These are phyloP conservation scores for Persicaria maculosa DNA, from an alignment of 148 eudicot species.

Conservation along the genomic window DNA sequence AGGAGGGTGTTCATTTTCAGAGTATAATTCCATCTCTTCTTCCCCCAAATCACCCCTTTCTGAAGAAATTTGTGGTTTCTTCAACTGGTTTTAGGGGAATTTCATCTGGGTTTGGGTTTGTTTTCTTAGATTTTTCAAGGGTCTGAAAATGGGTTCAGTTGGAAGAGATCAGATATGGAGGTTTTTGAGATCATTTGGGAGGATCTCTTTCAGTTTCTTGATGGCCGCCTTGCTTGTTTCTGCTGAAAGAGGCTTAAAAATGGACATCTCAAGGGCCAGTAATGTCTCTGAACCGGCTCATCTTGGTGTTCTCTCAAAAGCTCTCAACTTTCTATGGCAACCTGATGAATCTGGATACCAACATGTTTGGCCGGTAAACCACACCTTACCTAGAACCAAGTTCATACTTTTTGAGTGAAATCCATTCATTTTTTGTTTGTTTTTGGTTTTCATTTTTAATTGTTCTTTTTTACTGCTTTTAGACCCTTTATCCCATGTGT, in stretches of 20 bases:
- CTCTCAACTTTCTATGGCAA: constrained; percentile 52
- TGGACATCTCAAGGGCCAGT: constrained; percentile 13
- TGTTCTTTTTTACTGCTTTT: background rate
- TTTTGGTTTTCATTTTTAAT: background rate
- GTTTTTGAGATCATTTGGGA: constrained; percentile 31
- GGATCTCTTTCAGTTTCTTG: constrained; percentile 34
- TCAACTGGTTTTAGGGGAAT: background rate
- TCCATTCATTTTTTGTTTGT: background rate
- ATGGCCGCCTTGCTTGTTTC: constrained; percentile 48
- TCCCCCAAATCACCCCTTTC: background rate
- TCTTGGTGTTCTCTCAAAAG: constrained; percentile 9
- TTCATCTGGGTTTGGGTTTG: constrained; percentile 5
- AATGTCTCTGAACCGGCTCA: background rate
- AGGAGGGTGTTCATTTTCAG: background rate
- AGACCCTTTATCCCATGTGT: background rate
- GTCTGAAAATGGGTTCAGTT: background rate
- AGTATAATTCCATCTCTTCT: background rate
- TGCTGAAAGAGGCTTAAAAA: constrained; percentile 53
- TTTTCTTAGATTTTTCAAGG: background rate
- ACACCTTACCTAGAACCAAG: background rate
- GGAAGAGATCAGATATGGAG: constrained; percentile 19
- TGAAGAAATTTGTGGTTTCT: background rate
- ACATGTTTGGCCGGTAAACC: constrained; percentile 89
- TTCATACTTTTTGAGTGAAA: constrained; percentile 4
- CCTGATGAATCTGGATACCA: constrained; percentile 51